Evolutionary conservation across 2,329 filamentous ascomycete genomes (phyloP).

Genomic region (Fusarium sororula): DNA sequence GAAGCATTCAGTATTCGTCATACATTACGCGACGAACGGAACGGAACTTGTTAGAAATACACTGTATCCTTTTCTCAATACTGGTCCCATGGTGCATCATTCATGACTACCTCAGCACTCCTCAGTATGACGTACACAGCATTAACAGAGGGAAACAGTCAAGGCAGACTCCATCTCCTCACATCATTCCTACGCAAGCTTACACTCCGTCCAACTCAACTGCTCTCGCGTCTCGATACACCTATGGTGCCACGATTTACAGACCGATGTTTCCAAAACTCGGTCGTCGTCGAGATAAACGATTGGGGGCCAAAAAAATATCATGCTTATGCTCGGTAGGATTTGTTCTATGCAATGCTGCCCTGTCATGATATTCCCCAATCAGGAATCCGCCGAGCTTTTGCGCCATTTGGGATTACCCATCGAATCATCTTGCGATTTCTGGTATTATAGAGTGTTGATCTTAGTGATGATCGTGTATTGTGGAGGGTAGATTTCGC

Average conservation of each 20-base stretch:
- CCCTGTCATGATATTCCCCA: slow-evolving; percentile 50
- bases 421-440: neutral
- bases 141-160: neutral
- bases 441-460: neutral
- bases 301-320: slow-evolving; percentile 22
- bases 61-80: neutral
- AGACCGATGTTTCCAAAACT: slow-evolving; percentile 54
- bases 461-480: neutral
- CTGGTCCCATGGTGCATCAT: neutral
- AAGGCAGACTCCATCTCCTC: slow-evolving; percentile 22
- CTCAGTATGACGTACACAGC: neutral
- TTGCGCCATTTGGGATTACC: neutral
- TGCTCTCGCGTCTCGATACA: neutral
- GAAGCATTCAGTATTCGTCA: neutral
- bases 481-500: neutral
- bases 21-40: neutral
- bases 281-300: slow-evolving; percentile 31
- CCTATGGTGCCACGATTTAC: slow-evolving; percentile 11
- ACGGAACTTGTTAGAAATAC: slow-evolving; percentile 1
- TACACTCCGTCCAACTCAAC: slow-evolving; percentile 47
- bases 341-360: slow-evolving; percentile 70
- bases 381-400: slow-evolving; percentile 50
- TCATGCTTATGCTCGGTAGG: slow-evolving; percentile 51
- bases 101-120: neutral
- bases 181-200: slow-evolving; percentile 64